Percentiles rank a stretch among this genome's conserved stretches.
Evolutionary conservation across 2,329 filamentous ascomycete genomes (phyloP).

Genomic region (Elsinoe fawcettii): DNA sequence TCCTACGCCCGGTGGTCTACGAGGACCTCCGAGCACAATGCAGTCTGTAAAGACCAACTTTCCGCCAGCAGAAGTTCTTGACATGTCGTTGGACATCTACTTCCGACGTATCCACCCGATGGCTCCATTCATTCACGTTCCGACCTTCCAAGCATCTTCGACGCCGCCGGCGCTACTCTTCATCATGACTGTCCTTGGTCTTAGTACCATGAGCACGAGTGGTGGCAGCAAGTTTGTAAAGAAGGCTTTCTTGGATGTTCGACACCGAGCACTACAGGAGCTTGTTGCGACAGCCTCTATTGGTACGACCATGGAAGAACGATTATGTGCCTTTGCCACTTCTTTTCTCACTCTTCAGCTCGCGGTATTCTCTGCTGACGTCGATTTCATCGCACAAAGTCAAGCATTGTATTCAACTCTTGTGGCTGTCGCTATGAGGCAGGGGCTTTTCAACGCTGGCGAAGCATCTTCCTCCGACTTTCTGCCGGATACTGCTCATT

Average conservation of each 20-base stretch:
- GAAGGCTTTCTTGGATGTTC: slow-evolving; percentile 36
- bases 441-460: slow-evolving; percentile 43
- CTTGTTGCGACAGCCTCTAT: slow-evolving; percentile 37
- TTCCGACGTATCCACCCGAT: slow-evolving; percentile 48
- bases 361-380: slow-evolving; percentile 41
- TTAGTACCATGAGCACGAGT: slow-evolving; percentile 45
- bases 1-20: slow-evolving; percentile 25
- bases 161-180: slow-evolving; percentile 42
- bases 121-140: slow-evolving; percentile 46
- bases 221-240: slow-evolving; percentile 45
- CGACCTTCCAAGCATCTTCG: slow-evolving; percentile 45
- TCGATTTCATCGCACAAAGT: slow-evolving; percentile 39
- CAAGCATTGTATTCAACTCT: slow-evolving; percentile 46
- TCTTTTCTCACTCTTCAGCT: slow-evolving; percentile 43
- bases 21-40: neutral
- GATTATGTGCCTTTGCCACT: slow-evolving; percentile 42
- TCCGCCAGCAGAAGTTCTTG: slow-evolving; percentile 46
- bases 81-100: slow-evolving; percentile 48
- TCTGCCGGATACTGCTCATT: slow-evolving; percentile 33
- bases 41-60: slow-evolving; percentile 24
- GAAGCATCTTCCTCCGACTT: slow-evolving; percentile 41
- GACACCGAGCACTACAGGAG: slow-evolving; percentile 33
- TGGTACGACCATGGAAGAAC: slow-evolving; percentile 33
- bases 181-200: slow-evolving; percentile 47
- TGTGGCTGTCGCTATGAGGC: slow-evolving; percentile 39